Percentiles rank a stretch among this genome's conserved stretches.
Evolutionary conservation across 1,284 basidiomycete species (phyloP).

Genomic region (Cutaneotrichosporon mucoides): DNA sequence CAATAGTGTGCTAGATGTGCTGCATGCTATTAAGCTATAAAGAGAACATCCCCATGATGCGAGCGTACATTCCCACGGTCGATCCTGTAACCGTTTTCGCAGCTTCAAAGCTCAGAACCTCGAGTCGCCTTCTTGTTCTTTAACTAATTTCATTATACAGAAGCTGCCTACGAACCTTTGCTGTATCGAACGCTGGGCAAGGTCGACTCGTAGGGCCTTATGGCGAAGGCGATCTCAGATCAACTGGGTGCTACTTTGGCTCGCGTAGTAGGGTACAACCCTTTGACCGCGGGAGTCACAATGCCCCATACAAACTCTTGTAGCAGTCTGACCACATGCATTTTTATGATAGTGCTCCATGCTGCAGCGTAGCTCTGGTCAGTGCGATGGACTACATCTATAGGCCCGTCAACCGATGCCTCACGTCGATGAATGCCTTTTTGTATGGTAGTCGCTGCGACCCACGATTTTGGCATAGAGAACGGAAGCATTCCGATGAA

Average conservation of each 20-base stretch:
- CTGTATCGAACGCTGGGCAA: constrained; percentile 1
- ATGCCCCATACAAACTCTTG: constrained; percentile 14
- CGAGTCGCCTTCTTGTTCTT: not conserved
- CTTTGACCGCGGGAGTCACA: constrained; percentile 21
- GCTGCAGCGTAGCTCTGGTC: too few relatives aligned
- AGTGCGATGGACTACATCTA: too few relatives aligned
- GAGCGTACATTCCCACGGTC: not conserved
- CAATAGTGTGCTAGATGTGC: not conserved
- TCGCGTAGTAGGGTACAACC: constrained; percentile 12
- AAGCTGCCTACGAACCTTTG: constrained; percentile 18
- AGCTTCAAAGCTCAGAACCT: not conserved
- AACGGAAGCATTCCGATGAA: too few relatives aligned
- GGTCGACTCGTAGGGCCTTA: constrained; percentile 15
- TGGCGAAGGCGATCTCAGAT: constrained; percentile 16
- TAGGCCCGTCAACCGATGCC: too few relatives aligned
- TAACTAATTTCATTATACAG: constrained; percentile 15
- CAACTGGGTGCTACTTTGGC: constrained; percentile 22
- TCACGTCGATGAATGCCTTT: too few relatives aligned
- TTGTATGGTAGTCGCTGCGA: too few relatives aligned
- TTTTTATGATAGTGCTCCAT: too few relatives aligned
- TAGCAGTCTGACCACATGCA: too few relatives aligned
- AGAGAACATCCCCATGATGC: too few relatives aligned
- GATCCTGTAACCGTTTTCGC: too few relatives aligned
- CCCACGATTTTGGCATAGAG: too few relatives aligned
- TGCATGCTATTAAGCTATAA: too few relatives aligned